Evolutionary conservation across 805 yeast genomes (phyloP).

Genomic region (Candida qinlingensis): DNA sequence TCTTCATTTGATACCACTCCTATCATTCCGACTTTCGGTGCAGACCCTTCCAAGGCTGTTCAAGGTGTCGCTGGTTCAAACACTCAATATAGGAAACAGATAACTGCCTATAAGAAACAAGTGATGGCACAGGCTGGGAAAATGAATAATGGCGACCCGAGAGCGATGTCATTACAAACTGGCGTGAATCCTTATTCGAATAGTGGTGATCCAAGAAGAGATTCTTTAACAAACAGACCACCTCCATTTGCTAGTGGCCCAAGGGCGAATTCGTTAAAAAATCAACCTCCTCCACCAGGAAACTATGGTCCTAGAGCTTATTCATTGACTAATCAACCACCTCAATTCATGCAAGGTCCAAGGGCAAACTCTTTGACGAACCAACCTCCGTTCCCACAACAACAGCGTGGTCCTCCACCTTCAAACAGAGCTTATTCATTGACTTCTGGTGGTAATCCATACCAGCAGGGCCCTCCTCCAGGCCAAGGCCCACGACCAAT

Average conservation of each 20-base stretch:
- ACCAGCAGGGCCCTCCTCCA: background rate
- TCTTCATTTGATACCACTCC: slow-evolving; percentile 56
- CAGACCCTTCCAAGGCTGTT: slow-evolving; percentile 23
- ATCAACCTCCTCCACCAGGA: slow-evolving; percentile 2
- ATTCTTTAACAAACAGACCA: slow-evolving; percentile 12
- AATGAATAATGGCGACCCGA: slow-evolving; percentile 30
- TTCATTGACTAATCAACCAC: slow-evolving; percentile 10
- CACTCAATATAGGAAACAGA: slow-evolving; percentile 62
- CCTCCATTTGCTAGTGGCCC: slow-evolving; percentile 6
- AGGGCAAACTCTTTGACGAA: slow-evolving; percentile 18
- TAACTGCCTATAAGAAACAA: slow-evolving; percentile 62
- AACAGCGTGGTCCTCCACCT: background rate
- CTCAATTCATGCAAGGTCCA: slow-evolving; percentile 6
- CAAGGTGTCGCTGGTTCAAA: slow-evolving; percentile 24
- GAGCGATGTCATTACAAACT: slow-evolving; percentile 41
- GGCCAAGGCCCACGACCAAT: background rate
- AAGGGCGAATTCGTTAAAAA: slow-evolving; percentile 19
- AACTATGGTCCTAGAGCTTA: slow-evolving; percentile 12
- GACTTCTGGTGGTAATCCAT: slow-evolving; percentile 5
- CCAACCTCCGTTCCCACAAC: slow-evolving; percentile 2
- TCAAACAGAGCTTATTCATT: slow-evolving; percentile 19
- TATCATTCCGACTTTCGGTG: slow-evolving; percentile 63
- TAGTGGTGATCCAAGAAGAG: slow-evolving; percentile 10
- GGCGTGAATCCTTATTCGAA: slow-evolving; percentile 20
- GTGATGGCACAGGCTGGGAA: slow-evolving; percentile 42